Evolutionary conservation across 441 rosid species (phyloP).

Genomic region (Populus hybrid): DNA sequence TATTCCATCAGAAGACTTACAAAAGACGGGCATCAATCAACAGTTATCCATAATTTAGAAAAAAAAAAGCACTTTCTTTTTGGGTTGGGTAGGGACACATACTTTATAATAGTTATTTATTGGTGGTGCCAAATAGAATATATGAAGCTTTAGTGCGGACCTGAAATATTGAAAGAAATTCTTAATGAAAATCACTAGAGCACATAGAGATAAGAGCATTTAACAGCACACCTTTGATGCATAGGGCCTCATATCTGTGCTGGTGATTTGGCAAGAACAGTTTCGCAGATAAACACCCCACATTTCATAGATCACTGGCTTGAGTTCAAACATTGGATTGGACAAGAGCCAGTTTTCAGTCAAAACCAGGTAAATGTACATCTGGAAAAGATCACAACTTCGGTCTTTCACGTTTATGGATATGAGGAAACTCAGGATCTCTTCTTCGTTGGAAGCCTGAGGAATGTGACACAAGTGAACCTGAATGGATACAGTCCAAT

Average conservation of each 20-base stretch:
- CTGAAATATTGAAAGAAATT: constrained; percentile 32
- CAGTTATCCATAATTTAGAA: background rate
- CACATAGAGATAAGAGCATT: constrained; percentile 4
- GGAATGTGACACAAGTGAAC: constrained; percentile 15
- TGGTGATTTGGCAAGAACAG: constrained; percentile 68
- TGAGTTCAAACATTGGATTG: constrained; percentile 38
- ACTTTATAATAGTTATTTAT: background rate
- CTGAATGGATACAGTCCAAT: background rate
- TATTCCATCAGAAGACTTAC: background rate
- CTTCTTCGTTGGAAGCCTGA: constrained; percentile 44
- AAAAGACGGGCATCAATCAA: background rate
- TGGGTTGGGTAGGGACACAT: background rate
- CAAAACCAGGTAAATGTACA: constrained; percentile 57
- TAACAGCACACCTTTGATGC: constrained; percentile 60
- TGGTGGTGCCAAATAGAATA: constrained; percentile 50
- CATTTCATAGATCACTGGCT: constrained; percentile 56
- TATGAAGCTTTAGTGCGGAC: constrained; percentile 83
- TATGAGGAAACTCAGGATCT: constrained; percentile 43
- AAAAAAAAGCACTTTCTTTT: background rate
- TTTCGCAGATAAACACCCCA: constrained; percentile 69
- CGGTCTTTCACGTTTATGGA: constrained; percentile 61
- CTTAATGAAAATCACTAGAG: background rate
- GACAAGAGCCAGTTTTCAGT: constrained; percentile 72
- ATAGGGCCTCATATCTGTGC: constrained; percentile 57
- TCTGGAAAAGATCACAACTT: constrained; percentile 57